Evolutionary conservation across 1,284 basidiomycete genomes (phyloP).

Genomic region (Heterobasidion occidentale): DNA sequence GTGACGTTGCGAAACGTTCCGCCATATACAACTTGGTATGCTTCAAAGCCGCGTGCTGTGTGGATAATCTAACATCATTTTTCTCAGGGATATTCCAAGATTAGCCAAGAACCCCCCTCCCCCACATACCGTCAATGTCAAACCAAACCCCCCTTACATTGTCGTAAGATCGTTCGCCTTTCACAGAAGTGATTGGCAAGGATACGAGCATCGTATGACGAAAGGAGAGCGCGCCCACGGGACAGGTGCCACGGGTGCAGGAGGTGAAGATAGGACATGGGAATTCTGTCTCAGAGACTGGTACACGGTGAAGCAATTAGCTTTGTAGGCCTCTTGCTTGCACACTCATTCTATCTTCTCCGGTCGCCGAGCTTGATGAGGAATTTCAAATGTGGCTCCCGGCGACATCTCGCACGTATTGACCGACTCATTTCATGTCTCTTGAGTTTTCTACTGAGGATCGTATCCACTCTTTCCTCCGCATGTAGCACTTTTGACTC

Average conservation of each 20-base stretch:
- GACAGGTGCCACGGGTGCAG: slow-evolving; percentile 56
- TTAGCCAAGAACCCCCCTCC: slow-evolving; percentile 72
- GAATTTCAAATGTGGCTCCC: too few relatives aligned
- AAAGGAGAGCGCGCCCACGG: slow-evolving; percentile 71
- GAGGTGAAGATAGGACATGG: slow-evolving; percentile 75
- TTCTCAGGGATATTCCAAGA: slow-evolving; percentile 62
- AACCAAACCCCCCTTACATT: slow-evolving; percentile 60
- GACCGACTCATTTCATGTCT: too few relatives aligned
- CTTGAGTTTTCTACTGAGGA: too few relatives aligned
- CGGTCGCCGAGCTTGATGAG: too few relatives aligned
- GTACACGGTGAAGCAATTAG: slow-evolving; percentile 3
- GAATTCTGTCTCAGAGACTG: slow-evolving; percentile 54
- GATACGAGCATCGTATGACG: slow-evolving; percentile 89
- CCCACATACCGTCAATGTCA: slow-evolving; percentile 31
- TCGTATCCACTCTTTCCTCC: too few relatives aligned
- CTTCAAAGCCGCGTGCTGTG: background rate
- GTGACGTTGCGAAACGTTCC: slow-evolving; percentile 82
- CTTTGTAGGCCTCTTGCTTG: background rate
- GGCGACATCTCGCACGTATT: too few relatives aligned
- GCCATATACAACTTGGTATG: slow-evolving; percentile 64
- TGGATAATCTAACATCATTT: background rate
- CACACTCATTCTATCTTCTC: background rate
- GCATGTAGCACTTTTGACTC: too few relatives aligned
- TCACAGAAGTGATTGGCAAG: slow-evolving; percentile 63
- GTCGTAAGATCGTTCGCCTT: slow-evolving; percentile 84